These are phyloP conservation scores for Berberis thunbergii DNA, from an alignment of 164 flowering plant species.

Conservation along the genomic window DNA sequence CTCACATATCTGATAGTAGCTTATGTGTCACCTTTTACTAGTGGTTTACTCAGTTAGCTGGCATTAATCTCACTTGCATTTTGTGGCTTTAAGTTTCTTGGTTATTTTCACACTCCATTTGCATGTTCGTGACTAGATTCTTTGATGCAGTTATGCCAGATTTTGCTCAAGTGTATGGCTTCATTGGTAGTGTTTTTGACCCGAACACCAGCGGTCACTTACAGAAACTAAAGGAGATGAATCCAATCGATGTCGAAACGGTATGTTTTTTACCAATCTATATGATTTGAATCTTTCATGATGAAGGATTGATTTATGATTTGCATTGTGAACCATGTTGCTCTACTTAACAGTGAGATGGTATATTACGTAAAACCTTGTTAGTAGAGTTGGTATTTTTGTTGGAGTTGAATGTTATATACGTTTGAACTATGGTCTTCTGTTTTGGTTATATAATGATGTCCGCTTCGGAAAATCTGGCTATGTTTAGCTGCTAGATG, in stretches of 20 bases:
- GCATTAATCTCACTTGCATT: neutral
- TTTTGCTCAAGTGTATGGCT: constrained; percentile 3
- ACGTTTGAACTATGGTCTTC: no score
- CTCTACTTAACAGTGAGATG: no score
- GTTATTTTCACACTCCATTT: neutral
- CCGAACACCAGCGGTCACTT: constrained; percentile 3
- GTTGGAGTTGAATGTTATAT: no score
- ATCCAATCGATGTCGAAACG: constrained; percentile 6
- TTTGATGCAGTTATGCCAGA: constrained; percentile 10
- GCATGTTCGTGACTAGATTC: neutral
- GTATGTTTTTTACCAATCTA: constrained; percentile 1
- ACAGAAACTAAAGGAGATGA: constrained; percentile 3
- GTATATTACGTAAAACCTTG: no score
- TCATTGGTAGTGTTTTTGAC: constrained; percentile 8
- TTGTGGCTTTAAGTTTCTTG: neutral
- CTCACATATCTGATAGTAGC: no score
- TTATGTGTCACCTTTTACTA: no score
- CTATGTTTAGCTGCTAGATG: no score
- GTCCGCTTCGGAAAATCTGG: no score
- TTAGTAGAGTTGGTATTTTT: no score
- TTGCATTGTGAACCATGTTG: neutral
- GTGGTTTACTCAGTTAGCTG: no score
- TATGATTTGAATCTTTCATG: neutral
- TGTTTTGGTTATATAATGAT: neutral
- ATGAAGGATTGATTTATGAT: neutral